Evolutionary conservation across 106 monocot genomes (phyloP).

Genomic region (Dendrobium catenatum): DNA sequence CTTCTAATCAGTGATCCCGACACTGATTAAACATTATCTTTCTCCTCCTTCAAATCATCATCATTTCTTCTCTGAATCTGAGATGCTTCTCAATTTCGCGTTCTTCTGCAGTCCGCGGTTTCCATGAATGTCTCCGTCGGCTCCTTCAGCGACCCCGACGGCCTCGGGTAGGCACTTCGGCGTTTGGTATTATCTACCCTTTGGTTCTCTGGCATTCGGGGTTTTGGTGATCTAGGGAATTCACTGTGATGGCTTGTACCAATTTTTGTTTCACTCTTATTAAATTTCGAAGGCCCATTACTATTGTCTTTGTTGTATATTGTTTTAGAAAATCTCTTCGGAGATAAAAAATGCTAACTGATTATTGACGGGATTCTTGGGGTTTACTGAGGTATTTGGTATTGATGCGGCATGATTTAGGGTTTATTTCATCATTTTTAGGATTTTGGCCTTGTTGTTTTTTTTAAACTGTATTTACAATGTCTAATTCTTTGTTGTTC

Average conservation of each 20-base stretch:
- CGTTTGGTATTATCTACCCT: background rate
- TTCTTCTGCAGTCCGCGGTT: constrained; percentile 51
- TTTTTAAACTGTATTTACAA: too few species aligned
- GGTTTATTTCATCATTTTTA: too few species aligned
- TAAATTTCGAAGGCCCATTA: background rate
- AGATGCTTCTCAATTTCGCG: background rate
- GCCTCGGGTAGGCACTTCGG: constrained; percentile 44
- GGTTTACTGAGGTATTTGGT: background rate
- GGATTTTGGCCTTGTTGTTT: too few species aligned
- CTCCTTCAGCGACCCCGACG: constrained; percentile 66
- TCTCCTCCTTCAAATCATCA: background rate
- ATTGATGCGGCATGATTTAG: too few species aligned
- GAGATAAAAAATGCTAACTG: background rate
- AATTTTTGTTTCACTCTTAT: background rate
- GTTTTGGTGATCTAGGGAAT: background rate
- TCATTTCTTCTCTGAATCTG: background rate
- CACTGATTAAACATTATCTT: constrained; percentile 53
- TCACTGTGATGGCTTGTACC: background rate
- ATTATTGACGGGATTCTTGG: background rate
- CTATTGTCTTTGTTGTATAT: background rate
- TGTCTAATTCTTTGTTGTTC: too few species aligned
- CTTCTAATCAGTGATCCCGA: constrained; percentile 91
- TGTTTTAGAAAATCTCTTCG: background rate
- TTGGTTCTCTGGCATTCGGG: background rate
- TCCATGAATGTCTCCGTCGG: constrained; percentile 80